Evolutionary conservation across 331 rosid species (phyloP).

Genomic region (Cydonia oblonga): DNA sequence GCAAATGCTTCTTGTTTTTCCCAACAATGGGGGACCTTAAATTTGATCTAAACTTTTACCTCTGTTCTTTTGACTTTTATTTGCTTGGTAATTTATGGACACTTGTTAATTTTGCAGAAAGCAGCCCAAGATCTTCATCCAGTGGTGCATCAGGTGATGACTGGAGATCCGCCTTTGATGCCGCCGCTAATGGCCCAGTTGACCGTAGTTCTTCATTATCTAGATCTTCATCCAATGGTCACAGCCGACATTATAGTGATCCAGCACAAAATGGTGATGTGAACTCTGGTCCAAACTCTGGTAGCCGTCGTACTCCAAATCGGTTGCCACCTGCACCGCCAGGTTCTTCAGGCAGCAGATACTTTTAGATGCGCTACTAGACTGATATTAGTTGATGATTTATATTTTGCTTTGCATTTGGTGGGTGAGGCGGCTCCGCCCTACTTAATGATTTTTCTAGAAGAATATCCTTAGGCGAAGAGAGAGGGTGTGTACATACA

Average conservation of each 20-base stretch:
- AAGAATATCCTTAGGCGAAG: slow-evolving; percentile 18
- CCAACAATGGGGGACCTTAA: background rate
- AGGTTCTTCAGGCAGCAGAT: slow-evolving; percentile 66
- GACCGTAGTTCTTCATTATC: slow-evolving; percentile 17
- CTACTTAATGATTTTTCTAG: slow-evolving; percentile 30
- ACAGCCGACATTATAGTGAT: slow-evolving; percentile 75
- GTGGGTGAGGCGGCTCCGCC: slow-evolving; percentile 31
- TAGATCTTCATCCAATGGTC: slow-evolving; percentile 59
- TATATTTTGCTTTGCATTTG: slow-evolving; percentile 38
- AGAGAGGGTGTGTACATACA: slow-evolving; percentile 56
- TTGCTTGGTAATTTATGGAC: background rate
- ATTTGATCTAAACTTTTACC: background rate
- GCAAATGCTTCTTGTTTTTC: background rate
- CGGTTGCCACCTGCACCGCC: slow-evolving; percentile 87
- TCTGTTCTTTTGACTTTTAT: background rate
- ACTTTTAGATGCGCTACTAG: slow-evolving; percentile 27
- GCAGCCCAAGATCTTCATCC: slow-evolving; percentile 42
- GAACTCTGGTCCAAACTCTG: slow-evolving; percentile 46
- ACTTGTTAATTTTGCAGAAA: slow-evolving; percentile 38
- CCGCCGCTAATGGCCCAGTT: slow-evolving; percentile 70
- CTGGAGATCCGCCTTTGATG: slow-evolving; percentile 95
- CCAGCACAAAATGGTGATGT: slow-evolving; percentile 59
- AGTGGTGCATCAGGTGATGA: slow-evolving; percentile 60
- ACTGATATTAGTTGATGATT: slow-evolving; percentile 22
- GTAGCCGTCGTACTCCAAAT: slow-evolving; percentile 83